Evolutionary conservation across 805 yeast species (phyloP).

Genomic region (Candida gorgasii): DNA sequence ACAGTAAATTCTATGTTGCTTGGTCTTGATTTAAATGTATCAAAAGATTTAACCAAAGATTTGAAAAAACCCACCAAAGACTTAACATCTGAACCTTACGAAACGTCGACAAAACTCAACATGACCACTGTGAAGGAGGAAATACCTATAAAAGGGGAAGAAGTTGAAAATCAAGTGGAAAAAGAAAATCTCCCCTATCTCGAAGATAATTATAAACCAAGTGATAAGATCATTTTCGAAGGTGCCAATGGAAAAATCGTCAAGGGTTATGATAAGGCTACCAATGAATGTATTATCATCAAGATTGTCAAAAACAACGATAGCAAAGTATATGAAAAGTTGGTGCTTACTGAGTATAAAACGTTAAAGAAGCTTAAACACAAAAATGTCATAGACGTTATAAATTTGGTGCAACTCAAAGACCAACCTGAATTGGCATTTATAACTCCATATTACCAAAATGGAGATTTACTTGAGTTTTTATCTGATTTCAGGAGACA

Average conservation of each 20-base stretch:
- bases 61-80: too few species aligned
- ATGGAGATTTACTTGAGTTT: conserved; percentile 50
- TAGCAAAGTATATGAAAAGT: conserved; percentile 17
- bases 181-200: conserved; percentile 2
- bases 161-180: too few species aligned
- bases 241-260: conserved; percentile 43
- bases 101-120: too few species aligned
- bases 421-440: conserved; percentile 26
- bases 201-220: conserved; percentile 2
- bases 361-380: conserved; percentile 28
- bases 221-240: conserved; percentile 25
- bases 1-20: neutral
- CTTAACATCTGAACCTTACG: too few species aligned
- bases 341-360: conserved; percentile 32
- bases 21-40: neutral
- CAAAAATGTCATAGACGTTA: conserved; percentile 29
- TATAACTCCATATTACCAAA: conserved; percentile 41
- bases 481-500: conserved; percentile 40
- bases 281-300: conserved; percentile 25
- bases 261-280: conserved; percentile 29
- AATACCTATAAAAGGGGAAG: too few species aligned
- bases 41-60: neutral
- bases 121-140: too few species aligned
- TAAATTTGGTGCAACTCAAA: conserved; percentile 23
- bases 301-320: conserved; percentile 30